Percentiles rank a stretch among this genome's conserved stretches.
These are phyloP conservation scores for Malassezia cuniculi DNA, from an alignment of 1,284 basidiomycete species.

Conservation along the genomic window DNA sequence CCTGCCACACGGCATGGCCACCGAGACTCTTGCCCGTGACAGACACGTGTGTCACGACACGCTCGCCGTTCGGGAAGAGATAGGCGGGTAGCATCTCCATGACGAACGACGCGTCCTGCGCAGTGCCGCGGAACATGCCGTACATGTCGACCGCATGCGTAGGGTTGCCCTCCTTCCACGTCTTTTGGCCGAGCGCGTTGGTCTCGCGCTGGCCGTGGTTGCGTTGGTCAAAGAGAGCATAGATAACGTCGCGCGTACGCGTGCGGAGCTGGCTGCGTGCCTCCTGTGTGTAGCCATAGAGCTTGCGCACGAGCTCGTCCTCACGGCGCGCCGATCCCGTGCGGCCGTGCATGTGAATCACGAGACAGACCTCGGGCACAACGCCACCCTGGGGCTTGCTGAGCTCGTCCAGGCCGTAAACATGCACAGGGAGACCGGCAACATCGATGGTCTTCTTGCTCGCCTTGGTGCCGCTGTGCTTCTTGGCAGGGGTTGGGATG, in stretches of 20 bases:
- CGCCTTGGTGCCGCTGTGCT: constrained; percentile 1
- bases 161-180: constrained; percentile 43
- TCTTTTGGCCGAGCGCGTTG: constrained; percentile 32
- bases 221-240: constrained; percentile 45
- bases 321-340: constrained; percentile 31
- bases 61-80: constrained; percentile 61
- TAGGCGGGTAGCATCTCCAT: constrained; percentile 67
- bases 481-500: neutral
- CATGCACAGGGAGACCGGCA: constrained; percentile 34
- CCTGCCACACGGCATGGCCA: constrained; percentile 64
- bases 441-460: constrained; percentile 21
- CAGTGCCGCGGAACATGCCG: constrained; percentile 52
- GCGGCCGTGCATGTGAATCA: constrained; percentile 39
- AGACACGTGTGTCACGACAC: constrained; percentile 57
- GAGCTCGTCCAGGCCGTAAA: constrained; percentile 35
- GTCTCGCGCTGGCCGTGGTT: constrained; percentile 45
- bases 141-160: constrained; percentile 44
- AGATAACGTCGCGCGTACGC: constrained; percentile 29
- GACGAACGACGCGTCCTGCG: constrained; percentile 62
- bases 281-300: constrained; percentile 23
- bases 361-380: constrained; percentile 27
- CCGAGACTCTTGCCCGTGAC: constrained; percentile 60
- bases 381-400: constrained; percentile 11
- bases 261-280: constrained; percentile 11
- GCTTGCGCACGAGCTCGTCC: constrained; percentile 28